A percentile compares a stretch with the other conserved stretches of the same genome.
phyloP scores from a whole-genome alignment of 2,329 filamentous ascomycete species.

The Grosmannia huntii region DNA sequence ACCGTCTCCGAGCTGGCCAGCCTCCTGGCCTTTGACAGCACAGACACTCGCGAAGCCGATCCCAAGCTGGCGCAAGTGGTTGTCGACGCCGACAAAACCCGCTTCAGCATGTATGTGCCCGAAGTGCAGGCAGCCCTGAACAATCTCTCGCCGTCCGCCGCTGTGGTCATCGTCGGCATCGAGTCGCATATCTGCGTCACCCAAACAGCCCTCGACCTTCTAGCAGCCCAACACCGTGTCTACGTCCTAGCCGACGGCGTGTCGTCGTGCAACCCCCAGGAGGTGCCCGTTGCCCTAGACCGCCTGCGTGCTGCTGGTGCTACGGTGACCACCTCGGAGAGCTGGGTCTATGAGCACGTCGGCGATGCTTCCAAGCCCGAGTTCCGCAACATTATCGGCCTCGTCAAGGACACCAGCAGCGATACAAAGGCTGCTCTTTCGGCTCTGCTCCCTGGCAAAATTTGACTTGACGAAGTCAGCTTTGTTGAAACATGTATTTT shows the following conservation, averaged over 20 bases:
- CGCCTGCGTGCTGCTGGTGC: conserved; percentile 65
- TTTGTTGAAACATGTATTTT: background rate
- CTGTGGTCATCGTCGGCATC: conserved; percentile 73
- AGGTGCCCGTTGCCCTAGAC: conserved; percentile 67
- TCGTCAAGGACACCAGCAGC: conserved; percentile 66
- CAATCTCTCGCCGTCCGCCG: conserved; percentile 13
- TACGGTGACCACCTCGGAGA: conserved; percentile 75
- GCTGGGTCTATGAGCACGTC: conserved; percentile 78
- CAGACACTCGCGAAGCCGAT: background rate
- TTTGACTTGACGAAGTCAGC: background rate
- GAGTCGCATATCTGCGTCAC: conserved; percentile 91
- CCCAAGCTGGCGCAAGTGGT: conserved; percentile 5
- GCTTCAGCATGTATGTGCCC: conserved; percentile 78
- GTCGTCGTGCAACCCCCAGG: conserved; percentile 71
- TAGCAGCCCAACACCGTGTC: conserved; percentile 62
- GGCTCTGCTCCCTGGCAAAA: conserved; percentile 40
- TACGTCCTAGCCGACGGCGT: conserved; percentile 86
- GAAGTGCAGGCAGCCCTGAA: conserved; percentile 36
- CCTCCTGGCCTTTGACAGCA: conserved; percentile 36
- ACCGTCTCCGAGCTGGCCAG: conserved; percentile 60
- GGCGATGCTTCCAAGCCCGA: conserved; percentile 62
- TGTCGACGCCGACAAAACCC: conserved; percentile 64
- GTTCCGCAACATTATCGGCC: conserved; percentile 59
- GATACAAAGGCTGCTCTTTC: conserved; percentile 59
- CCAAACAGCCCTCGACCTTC: conserved; percentile 76